Percentiles rank a stretch among this genome's conserved stretches.
Evolutionary conservation across 2,329 filamentous ascomycete species (phyloP).

Genomic region (Tolypocladium cylindrosporum): DNA sequence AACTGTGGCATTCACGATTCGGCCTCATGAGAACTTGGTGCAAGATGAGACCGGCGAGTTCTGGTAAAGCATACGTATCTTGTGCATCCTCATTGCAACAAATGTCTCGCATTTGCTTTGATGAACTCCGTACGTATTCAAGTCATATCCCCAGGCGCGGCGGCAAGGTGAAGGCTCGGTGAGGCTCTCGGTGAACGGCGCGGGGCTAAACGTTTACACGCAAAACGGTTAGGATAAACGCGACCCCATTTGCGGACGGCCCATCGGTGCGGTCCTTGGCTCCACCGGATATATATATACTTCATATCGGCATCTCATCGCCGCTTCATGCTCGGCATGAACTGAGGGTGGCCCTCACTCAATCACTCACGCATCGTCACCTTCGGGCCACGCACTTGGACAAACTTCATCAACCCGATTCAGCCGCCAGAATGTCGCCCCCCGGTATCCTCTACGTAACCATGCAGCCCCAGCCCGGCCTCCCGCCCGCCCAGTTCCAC

Average conservation of each 20-base stretch:
- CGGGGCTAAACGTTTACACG: slow-evolving; percentile 16
- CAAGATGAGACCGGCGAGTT: too few relatives aligned
- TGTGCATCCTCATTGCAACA: too few relatives aligned
- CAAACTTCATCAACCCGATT: too few relatives aligned
- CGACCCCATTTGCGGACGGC: neutral
- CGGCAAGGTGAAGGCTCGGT: slow-evolving; percentile 4
- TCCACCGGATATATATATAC: neutral
- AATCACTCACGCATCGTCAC: neutral
- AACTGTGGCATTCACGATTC: too few relatives aligned
- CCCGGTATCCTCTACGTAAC: slow-evolving; percentile 75
- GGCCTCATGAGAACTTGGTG: too few relatives aligned
- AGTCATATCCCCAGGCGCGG: too few relatives aligned
- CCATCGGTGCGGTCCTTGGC: neutral
- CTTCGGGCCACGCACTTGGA: too few relatives aligned
- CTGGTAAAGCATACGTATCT: too few relatives aligned
- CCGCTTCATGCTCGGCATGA: neutral
- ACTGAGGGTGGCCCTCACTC: neutral
- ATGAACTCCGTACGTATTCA: too few relatives aligned
- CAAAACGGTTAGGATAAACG: slow-evolving; percentile 4
- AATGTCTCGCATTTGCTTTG: too few relatives aligned
- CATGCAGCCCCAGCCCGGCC: slow-evolving; percentile 64
- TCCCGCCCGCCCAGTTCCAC: slow-evolving; percentile 64
- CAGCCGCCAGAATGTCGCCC: slow-evolving; percentile 21
- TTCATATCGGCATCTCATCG: neutral
- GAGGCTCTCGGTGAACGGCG: slow-evolving; percentile 2